Conservation (phyloP, 73 alveolate species). For the Paraurostyla sp. region DNA sequence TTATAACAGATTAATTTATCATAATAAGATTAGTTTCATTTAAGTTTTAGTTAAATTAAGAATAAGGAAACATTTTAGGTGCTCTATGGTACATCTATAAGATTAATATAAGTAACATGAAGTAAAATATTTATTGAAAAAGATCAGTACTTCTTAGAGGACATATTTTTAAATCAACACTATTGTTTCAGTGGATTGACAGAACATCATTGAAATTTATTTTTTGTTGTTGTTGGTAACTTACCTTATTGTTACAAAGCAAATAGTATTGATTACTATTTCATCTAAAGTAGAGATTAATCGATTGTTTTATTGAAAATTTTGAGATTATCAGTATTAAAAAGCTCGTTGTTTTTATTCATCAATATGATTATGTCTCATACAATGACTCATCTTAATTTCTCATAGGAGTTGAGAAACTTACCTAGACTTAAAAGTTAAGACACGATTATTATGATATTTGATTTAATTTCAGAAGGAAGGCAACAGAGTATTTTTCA, state of each 20-base stretch:
- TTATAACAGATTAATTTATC: neutral
- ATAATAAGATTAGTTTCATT: neutral
- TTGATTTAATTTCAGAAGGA: conserved; percentile 43
- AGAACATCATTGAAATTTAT: neutral
- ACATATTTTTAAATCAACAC: neutral
- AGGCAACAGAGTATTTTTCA: conserved; percentile 58
- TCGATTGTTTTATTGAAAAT: neutral
- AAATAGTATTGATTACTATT: no score
- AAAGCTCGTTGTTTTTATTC: conserved; percentile 54
- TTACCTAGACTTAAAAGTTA: conserved; percentile 6
- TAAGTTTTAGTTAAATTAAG: neutral
- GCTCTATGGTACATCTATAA: no score
- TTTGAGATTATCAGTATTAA: conserved; percentile 33
- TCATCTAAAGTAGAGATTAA: neutral
- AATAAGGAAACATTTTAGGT: no score
- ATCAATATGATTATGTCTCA: conserved; percentile 18
- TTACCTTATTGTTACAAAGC: neutral
- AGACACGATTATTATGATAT: neutral
- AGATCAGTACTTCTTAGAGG: conserved; percentile 67
- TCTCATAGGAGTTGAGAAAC: neutral
- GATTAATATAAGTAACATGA: neutral
- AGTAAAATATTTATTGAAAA: neutral
- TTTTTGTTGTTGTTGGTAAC: neutral
- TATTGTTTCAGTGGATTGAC: conserved; percentile 61
- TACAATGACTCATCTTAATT: neutral